Base-by-base conservation (phyloP, 2,329 filamentous ascomycete genomes). In the Microsporum audouinii region DNA sequence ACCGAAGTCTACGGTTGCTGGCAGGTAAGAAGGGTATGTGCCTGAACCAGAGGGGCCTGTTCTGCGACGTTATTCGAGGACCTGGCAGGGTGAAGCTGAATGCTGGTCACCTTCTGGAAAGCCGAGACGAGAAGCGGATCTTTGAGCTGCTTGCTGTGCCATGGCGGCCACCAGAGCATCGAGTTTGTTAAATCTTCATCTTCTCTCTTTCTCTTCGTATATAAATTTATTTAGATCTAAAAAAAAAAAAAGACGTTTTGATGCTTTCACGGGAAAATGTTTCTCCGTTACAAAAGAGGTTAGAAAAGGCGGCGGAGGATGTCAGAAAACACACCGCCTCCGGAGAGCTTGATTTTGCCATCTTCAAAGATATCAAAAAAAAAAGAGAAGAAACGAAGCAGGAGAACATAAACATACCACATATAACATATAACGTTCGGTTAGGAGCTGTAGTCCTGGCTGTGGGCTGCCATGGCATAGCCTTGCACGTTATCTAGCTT, bases 1-100 rank as follows among this genome's bases (percentile, higher is more conserved):
- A 96, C 72, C 80, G 91, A 14, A 95, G 89, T 69, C 83, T 96
- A 71, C 78, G 92, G 65, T 75, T 95, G 14, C 72, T 96, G 65
- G 90, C 91, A 12, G 83, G 84, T 43, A 90, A 84, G 73, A 94
- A 89, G 74, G 83, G 84, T 0, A 91, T 95, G 89, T 77, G 88
- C 58, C 71, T 97, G 60, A 96, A 96, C 67, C 91, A 96, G 73
- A 79, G 82, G 34, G 92, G 91, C 0, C 71, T 97, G 60, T 96
- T 86, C 68, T 82, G 79, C 66, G 82, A 89, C 71, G 85, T 89
- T 1, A 77, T 88, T 71, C 78, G 85, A 45, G 84, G 83, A 0
- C 75, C 73, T 34, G 76, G 78, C 0, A 71, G 85, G 51, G 75
- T 77, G 61, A 89, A 84, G 75, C 61, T 88, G 38, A 87, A 80